Percentiles rank a stretch among this genome's conserved stretches.
Conservation (phyloP, 495 filamentous ascomycete species). For the Glonium stellatum region DNA sequence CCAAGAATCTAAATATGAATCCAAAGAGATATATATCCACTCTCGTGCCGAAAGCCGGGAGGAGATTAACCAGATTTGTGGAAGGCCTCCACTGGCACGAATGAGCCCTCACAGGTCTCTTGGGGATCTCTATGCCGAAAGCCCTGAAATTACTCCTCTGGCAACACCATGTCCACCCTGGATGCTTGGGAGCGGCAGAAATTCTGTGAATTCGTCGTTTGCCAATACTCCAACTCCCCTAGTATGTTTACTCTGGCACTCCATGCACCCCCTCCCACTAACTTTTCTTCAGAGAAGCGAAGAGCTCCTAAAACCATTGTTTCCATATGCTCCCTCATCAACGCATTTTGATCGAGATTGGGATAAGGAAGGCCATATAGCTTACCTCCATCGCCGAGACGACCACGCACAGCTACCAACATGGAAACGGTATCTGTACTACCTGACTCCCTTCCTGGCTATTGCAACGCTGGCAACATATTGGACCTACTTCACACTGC, state of each 20-base stretch:
- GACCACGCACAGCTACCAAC: slow-evolving; percentile 39
- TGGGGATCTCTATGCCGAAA: background rate
- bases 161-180: background rate
- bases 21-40: no score
- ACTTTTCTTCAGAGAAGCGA: background rate
- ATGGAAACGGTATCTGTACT: slow-evolving; percentile 39
- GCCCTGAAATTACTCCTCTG: background rate
- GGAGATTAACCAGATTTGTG: no score
- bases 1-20: no score
- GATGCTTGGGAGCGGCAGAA: background rate
- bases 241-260: background rate
- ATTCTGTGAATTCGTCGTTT: background rate
- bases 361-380: slow-evolving; percentile 36
- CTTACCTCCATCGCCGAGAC: slow-evolving; percentile 38
- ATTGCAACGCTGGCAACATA: slow-evolving; percentile 38
- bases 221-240: slow-evolving; percentile 6
- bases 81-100: no score
- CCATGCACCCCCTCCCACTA: no score
- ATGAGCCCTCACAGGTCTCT: background rate
- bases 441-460: slow-evolving; percentile 36
- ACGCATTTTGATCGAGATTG: slow-evolving; percentile 28
- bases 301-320: background rate
- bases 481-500: slow-evolving; percentile 38
- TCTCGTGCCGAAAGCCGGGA: no score
- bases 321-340: slow-evolving; percentile 1